Percentiles rank a stretch among this genome's conserved stretches.
Conservation (phyloP, 2,329 filamentous ascomycete genomes). For the Penicillium sp. region DNA sequence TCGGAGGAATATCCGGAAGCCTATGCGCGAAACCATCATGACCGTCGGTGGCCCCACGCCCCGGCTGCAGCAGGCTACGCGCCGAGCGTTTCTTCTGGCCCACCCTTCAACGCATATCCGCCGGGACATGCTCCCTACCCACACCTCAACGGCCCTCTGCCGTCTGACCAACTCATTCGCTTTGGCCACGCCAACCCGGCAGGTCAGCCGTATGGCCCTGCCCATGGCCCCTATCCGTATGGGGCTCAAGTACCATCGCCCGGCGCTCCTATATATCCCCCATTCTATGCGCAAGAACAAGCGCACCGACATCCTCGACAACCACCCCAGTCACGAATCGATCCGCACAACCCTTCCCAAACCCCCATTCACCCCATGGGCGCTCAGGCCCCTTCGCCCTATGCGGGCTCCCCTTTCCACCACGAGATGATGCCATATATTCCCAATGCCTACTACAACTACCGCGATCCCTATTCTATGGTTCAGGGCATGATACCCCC, state of each 20-base stretch:
- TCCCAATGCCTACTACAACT: slow-evolving; percentile 32
- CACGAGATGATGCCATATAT: slow-evolving; percentile 41
- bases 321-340: slow-evolving; percentile 24
- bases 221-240: slow-evolving; percentile 28
- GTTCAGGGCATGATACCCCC: slow-evolving; percentile 34
- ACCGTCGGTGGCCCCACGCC: slow-evolving; percentile 33
- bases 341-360: slow-evolving; percentile 31
- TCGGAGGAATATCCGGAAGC: slow-evolving; percentile 56
- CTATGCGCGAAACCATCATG: slow-evolving; percentile 41
- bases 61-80: slow-evolving; percentile 35
- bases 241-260: slow-evolving; percentile 26
- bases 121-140: slow-evolving; percentile 28
- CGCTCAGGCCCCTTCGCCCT: slow-evolving; percentile 24
- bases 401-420: slow-evolving; percentile 29
- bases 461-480: slow-evolving; percentile 33
- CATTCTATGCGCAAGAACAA: slow-evolving; percentile 30
- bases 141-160: slow-evolving; percentile 24
- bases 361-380: slow-evolving; percentile 29
- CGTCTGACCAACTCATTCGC: slow-evolving; percentile 35
- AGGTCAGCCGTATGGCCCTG: slow-evolving; percentile 26
- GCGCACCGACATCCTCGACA: slow-evolving; percentile 26
- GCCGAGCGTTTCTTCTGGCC: slow-evolving; percentile 40
- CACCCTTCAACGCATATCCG: slow-evolving; percentile 35
- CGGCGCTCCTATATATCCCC: slow-evolving; percentile 22
- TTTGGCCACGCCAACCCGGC: slow-evolving; percentile 26